Evolutionary conservation across 306 rosid species (phyloP).

Genomic region (Trifolium fragiferum): DNA sequence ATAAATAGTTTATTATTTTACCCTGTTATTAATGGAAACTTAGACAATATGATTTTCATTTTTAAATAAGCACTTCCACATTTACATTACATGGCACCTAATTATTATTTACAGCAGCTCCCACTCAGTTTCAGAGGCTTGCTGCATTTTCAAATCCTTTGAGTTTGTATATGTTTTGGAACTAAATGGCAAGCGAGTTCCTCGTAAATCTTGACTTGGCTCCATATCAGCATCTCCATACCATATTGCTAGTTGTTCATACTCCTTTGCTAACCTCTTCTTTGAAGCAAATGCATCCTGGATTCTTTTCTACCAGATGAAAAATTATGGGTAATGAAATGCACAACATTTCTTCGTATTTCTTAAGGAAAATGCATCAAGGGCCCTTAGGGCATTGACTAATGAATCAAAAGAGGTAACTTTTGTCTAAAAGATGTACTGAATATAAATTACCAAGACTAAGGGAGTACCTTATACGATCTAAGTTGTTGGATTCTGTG

Average conservation of each 20-base stretch:
- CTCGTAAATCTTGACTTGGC: constrained; percentile 23
- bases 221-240: constrained; percentile 66
- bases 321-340: constrained; percentile 13
- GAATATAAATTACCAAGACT: background rate
- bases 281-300: constrained; percentile 72
- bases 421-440: no score
- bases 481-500: constrained; percentile 64
- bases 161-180: constrained; percentile 33
- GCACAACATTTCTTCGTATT: background rate
- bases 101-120: constrained; percentile 64
- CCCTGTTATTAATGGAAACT: background rate
- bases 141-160: constrained; percentile 42
- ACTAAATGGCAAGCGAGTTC: constrained; percentile 37
- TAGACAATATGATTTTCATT: constrained; percentile 16
- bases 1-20: constrained; percentile 35
- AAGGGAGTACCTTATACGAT: constrained; percentile 73
- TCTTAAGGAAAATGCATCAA: no score
- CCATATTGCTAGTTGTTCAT: constrained; percentile 88
- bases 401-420: no score
- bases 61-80: constrained; percentile 28
- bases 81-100: constrained; percentile 42
- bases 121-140: constrained; percentile 75
- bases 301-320: constrained; percentile 63
- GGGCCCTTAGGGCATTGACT: no score
- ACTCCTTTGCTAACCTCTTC: constrained; percentile 80